Evolutionary conservation across 2,329 filamentous ascomycete genomes (phyloP).

Genomic region (Aureobasidium leucospermi): DNA sequence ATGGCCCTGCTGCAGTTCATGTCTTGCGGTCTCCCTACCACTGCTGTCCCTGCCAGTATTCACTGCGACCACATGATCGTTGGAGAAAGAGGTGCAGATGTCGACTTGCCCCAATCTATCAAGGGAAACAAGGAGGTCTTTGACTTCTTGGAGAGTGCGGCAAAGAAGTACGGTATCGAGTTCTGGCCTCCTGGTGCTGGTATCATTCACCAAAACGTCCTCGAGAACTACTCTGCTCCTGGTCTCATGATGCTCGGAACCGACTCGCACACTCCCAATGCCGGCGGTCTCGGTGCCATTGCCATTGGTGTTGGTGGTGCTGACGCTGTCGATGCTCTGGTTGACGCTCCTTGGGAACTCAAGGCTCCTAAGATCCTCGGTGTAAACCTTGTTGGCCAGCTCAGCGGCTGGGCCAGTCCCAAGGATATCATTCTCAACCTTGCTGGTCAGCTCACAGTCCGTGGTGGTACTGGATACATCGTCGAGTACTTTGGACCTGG

Average conservation of each 20-base stretch:
- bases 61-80: slow-evolving; percentile 99
- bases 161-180: slow-evolving; percentile 85
- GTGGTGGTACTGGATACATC: slow-evolving; percentile 85
- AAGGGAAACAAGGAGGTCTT: slow-evolving; percentile 94
- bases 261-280: slow-evolving; percentile 95
- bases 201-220: slow-evolving; percentile 94
- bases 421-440: slow-evolving; percentile 93
- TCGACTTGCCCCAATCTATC: slow-evolving; percentile 78
- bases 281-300: slow-evolving; percentile 86
- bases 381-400: slow-evolving; percentile 72
- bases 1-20: slow-evolving; percentile 99
- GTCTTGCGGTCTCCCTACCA: slow-evolving; percentile 82
- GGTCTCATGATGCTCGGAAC: slow-evolving; percentile 98
- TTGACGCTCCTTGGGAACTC: slow-evolving; percentile 94
- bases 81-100: slow-evolving; percentile 79
- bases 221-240: slow-evolving; percentile 97
- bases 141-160: slow-evolving; percentile 89
- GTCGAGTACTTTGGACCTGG: slow-evolving; percentile 87
- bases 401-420: slow-evolving; percentile 85
- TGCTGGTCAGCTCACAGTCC: slow-evolving; percentile 80
- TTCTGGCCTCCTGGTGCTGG: slow-evolving; percentile 93
- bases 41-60: slow-evolving; percentile 91
- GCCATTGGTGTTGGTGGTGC: slow-evolving; percentile 96
- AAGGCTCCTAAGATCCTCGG: slow-evolving; percentile 89
- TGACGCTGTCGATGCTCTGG: slow-evolving; percentile 92